Conservation (phyloP, 2,329 filamentous ascomycete genomes). For the Fusarium papillatum region DNA sequence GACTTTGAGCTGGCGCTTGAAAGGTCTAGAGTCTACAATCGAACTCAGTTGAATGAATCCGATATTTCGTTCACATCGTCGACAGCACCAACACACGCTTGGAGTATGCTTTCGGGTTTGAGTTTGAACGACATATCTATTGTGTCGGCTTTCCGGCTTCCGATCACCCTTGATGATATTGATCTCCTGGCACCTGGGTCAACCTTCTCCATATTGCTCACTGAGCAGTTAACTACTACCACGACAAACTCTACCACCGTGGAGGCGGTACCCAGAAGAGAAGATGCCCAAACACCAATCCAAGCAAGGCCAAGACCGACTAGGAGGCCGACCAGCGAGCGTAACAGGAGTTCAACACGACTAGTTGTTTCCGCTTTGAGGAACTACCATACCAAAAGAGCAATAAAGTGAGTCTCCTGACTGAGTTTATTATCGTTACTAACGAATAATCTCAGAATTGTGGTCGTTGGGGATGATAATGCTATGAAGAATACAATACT, state of each 20-base stretch:
- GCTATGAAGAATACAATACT: slow-evolving; percentile 9
- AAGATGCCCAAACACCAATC: background rate
- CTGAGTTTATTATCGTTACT: background rate
- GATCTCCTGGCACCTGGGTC: slow-evolving; percentile 11
- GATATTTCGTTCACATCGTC: slow-evolving; percentile 13
- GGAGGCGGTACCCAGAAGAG: no score
- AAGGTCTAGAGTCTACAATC: slow-evolving; percentile 4
- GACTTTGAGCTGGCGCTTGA: slow-evolving; percentile 5
- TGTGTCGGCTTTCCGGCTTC: slow-evolving; percentile 2
- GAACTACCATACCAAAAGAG: background rate
- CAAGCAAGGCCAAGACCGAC: background rate
- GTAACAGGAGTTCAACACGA: background rate
- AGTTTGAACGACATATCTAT: slow-evolving; percentile 17
- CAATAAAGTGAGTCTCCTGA: background rate
- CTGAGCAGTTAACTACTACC: background rate
- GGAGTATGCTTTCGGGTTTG: slow-evolving; percentile 14
- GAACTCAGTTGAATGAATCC: background rate
- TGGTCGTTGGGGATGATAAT: background rate
- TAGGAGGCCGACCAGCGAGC: background rate
- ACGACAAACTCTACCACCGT: accelerated
- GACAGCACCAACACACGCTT: background rate
- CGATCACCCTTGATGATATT: slow-evolving; percentile 3
- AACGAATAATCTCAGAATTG: background rate
- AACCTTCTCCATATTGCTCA: slow-evolving; percentile 6
- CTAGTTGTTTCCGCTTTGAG: background rate